These are phyloP conservation scores for Pulveroboletus ravenelii DNA, from an alignment of 768 basidiomycete genomes.

Conservation along the genomic window DNA sequence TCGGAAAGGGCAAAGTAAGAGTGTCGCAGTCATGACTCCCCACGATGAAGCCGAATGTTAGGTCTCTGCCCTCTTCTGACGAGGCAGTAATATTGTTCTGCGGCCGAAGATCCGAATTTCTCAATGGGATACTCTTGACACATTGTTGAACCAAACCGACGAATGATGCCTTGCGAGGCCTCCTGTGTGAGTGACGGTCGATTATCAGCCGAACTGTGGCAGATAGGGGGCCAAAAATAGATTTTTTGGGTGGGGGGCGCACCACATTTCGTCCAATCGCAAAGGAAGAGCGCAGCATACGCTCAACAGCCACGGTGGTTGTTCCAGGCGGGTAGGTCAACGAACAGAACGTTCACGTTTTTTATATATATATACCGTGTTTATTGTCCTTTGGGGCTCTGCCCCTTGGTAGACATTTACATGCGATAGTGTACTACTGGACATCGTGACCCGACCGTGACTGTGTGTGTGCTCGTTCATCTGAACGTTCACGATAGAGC, in stretches of 20 bases:
- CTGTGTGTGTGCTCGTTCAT: too few species aligned
- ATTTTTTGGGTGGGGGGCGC: neutral
- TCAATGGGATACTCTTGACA: neutral
- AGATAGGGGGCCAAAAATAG: neutral
- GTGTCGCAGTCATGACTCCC: slow-evolving; percentile 15
- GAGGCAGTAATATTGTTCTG: too few species aligned
- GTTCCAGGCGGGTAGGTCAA: neutral
- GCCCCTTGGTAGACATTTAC: too few species aligned
- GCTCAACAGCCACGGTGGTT: neutral
- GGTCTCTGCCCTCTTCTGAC: neutral
- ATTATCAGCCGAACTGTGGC: neutral
- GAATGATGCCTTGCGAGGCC: neutral
- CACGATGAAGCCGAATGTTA: neutral
- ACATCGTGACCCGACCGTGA: too few species aligned
- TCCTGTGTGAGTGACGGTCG: neutral
- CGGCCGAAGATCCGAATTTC: neutral
- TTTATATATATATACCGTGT: too few species aligned
- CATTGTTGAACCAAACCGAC: neutral
- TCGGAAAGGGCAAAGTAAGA: slow-evolving; percentile 5
- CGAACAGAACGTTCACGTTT: too few species aligned
- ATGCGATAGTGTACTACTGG: too few species aligned
- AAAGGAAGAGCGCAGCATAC: too few species aligned
- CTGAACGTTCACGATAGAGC: too few species aligned
- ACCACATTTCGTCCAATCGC: too few species aligned
- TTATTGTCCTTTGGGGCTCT: too few species aligned